Base-by-base conservation (phyloP, 1,139 yeast genomes). In the Geotrichum fermentans region DNA sequence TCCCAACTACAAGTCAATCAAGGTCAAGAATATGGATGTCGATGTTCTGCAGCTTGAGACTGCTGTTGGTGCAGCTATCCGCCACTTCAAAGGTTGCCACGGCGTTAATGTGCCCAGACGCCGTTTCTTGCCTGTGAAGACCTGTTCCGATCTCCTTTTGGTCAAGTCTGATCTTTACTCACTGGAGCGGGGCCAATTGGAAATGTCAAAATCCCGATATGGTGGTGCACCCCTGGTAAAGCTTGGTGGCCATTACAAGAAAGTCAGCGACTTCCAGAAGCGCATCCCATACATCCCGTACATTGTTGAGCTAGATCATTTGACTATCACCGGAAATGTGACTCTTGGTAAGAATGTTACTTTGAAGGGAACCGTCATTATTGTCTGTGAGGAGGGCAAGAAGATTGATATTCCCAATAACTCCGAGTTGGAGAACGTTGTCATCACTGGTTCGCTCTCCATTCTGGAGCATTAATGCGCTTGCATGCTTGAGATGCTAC, bases 81-180 rank as follows among this genome's bases (percentile, higher is more conserved):
- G 96, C 72, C 94, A 90, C 71, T 92, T 92, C 71, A 77, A 83
- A 60, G 86, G 88, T 61, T 97, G 97, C 29, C 96, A 89, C 64
- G 98, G 98, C 71, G 95, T 92, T 61, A 95, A 89, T 62, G 98
- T 92, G 33, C 97, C 98, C 69, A 86, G 98, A 73, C 79, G 96
- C 40, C 83, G 98, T 68, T 92, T 92, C 78, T 79, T 92, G 73
- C 98, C 98, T 17, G 98, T 92, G 61, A 92, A 92, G 76, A 92
- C 98, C 20, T 87, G 94, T 69, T 89, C 97, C 8, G 98, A 92
- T 69, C 74, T 92, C 69, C 74, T 92, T 62, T 78, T 92, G 63
- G 98, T 92, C 58, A 92, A 92, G 72, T 89, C 97, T n/a, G 98
- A 92, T 68, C 77, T 92, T 65, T 92, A 90, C 75, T 79, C 77